Evolutionary conservation across 2,329 filamentous ascomycete species (phyloP), one percentile per base, ranked within the genome.

Genomic region (Geosmithia morbida): DNA sequence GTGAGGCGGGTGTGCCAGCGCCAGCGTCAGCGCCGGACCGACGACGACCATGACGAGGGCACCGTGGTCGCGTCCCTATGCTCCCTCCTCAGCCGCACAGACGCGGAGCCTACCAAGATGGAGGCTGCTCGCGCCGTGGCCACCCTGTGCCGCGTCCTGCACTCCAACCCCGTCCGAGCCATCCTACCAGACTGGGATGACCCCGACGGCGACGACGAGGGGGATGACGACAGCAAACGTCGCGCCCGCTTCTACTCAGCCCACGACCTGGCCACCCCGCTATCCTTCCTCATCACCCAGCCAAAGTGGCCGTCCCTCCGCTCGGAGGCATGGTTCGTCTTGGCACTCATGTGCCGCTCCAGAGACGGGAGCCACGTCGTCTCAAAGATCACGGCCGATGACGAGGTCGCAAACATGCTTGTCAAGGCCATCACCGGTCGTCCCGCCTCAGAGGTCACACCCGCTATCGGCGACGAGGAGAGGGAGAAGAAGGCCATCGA

Each of bases 241-340:
- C 57, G 61, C 6, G 56, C 52, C 7, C 49, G 52, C 7, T 77
- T 79, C 56, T 76, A 77, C 57, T 47, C 56, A 1, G 33, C 33
- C 3, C 57, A 57, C 20, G 71, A 78, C 18, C 57, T 78, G 13
- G 54, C 59, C 14, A 55, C 61, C 7, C 62, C 69, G 0, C 63
- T 83, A 7, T 56, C 66, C 1, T 75, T 71, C 53, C 67, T 82
- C 22, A 63, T 79, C 20, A 69, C 65, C 2, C 78, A 82, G 55
- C 62, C 59, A 2, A 79, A 76, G 52, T 82, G 77, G 67, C 74
- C 76, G 0, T 66, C 72, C 2, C 63, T 83, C 2, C 68, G 74
- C 17, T 78, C 75, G 40, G 79, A 83, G 55, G 68, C 72, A 2
- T 76, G 77, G 70, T 81, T 82, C 51, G 70, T 79, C 6, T 67